Evolutionary conservation across 306 rosid species (phyloP).

Genomic region (peach (Prunus persica)): DNA sequence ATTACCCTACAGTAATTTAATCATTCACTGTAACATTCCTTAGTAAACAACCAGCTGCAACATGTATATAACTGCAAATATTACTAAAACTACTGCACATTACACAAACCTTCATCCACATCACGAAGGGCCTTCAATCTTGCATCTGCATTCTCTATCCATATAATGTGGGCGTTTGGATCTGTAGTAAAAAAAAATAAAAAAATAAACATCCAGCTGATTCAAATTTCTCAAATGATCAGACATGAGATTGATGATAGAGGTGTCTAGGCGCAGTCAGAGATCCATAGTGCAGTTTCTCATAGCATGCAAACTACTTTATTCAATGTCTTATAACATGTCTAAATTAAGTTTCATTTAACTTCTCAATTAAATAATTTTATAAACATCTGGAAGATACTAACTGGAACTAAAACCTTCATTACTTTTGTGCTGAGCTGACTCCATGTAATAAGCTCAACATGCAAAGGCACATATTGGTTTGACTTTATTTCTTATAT

Average conservation of each 20-base stretch:
- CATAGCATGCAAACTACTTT: neutral
- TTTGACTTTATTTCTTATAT: neutral
- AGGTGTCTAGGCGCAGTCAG: neutral
- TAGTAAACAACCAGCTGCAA: neutral
- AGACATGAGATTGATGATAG: neutral
- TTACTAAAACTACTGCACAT: neutral
- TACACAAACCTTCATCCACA: slow-evolving; percentile 60
- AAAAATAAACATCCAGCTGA: neutral
- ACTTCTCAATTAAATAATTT: neutral
- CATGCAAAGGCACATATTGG: neutral
- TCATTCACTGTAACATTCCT: neutral
- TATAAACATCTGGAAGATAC: slow-evolving; percentile 1
- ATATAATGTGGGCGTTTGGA: slow-evolving; percentile 88
- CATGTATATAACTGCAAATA: neutral
- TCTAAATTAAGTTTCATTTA: neutral
- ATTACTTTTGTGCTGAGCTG: neutral
- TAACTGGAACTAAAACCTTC: neutral
- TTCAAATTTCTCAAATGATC: neutral
- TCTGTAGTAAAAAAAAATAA: slow-evolving; percentile 38
- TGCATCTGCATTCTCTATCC: slow-evolving; percentile 75
- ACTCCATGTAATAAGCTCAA: slow-evolving; percentile 1
- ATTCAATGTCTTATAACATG: neutral
- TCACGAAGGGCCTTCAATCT: slow-evolving; percentile 76
- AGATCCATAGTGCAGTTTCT: neutral
- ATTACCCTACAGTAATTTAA: neutral